Percentiles rank a stretch among this genome's conserved stretches.
phyloP scores from a whole-genome alignment of 1,139 yeast species.

The Geotrichum reessii region DNA sequence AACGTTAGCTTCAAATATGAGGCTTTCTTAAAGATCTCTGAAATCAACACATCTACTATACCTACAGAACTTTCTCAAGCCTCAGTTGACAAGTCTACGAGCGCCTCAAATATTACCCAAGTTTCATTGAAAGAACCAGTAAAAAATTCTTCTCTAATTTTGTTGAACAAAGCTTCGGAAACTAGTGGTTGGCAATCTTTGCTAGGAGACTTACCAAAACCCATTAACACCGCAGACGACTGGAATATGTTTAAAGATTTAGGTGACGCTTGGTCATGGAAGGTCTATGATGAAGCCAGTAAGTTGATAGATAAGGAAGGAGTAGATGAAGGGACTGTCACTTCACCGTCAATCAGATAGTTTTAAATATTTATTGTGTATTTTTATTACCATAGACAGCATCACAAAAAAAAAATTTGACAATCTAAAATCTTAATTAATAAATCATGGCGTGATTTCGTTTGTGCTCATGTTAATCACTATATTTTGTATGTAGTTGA shows the following conservation, averaged over 20 bases:
- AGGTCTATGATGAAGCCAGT: conserved; percentile 3
- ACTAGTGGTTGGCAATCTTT: neutral
- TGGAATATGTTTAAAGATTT: conserved; percentile 6
- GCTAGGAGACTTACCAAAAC: neutral
- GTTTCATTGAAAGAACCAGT: neutral
- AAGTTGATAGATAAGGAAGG: neutral
- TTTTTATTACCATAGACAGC: neutral
- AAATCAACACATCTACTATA: neutral
- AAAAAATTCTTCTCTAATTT: neutral
- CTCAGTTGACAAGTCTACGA: neutral
- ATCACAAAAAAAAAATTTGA: neutral
- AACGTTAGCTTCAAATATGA: neutral
- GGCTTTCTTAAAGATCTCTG: neutral
- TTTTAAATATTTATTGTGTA: neutral
- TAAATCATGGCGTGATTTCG: neutral
- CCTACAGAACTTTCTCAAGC: neutral
- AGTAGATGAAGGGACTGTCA: neutral
- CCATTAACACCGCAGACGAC: neutral
- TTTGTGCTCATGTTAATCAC: neutral
- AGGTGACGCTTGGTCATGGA: conserved; percentile 8
- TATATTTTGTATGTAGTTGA: neutral
- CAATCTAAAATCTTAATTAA: neutral
- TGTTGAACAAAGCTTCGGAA: neutral
- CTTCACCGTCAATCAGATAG: neutral
- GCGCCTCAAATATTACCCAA: neutral